Evolutionary conservation across 2,329 filamentous ascomycete species (phyloP).

Genomic region (Teratosphaeria gauchensis): DNA sequence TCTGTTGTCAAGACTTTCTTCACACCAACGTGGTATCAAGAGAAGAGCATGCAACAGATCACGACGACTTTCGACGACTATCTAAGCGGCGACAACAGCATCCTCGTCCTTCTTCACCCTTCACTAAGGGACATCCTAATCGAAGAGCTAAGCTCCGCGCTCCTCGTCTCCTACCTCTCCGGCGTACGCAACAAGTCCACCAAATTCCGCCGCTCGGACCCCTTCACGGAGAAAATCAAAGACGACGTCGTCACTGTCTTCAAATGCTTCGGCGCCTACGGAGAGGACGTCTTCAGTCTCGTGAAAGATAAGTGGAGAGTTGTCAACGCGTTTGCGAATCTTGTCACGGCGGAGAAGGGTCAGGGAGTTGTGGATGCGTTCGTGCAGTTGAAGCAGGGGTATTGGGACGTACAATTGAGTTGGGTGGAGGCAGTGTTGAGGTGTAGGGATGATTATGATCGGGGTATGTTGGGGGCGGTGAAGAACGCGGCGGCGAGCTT

Average conservation of each 20-base stretch:
- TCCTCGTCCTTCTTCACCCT: constrained; percentile 72
- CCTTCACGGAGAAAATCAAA: constrained; percentile 86
- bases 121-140: constrained; percentile 84
- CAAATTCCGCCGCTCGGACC: constrained; percentile 77
- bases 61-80: constrained; percentile 94
- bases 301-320: constrained; percentile 92
- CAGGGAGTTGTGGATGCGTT: constrained; percentile 67
- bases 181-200: constrained; percentile 81
- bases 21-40: constrained; percentile 75
- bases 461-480: constrained; percentile 75
- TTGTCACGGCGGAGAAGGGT: constrained; percentile 68
- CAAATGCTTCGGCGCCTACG: constrained; percentile 61
- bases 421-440: constrained; percentile 93
- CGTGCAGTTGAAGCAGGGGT: constrained; percentile 69
- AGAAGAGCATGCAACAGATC: constrained; percentile 77
- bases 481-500: constrained; percentile 84
- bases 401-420: constrained; percentile 88
- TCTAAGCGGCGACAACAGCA: constrained; percentile 56
- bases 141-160: constrained; percentile 85
- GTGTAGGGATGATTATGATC: constrained; percentile 84
- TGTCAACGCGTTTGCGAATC: constrained; percentile 69
- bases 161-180: constrained; percentile 75
- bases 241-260: constrained; percentile 88
- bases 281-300: constrained; percentile 56
- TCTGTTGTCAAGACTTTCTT: constrained; percentile 81